Evolutionary conservation across 2,329 filamentous ascomycete species (phyloP).

Genomic region (Cytospora piceicola): DNA sequence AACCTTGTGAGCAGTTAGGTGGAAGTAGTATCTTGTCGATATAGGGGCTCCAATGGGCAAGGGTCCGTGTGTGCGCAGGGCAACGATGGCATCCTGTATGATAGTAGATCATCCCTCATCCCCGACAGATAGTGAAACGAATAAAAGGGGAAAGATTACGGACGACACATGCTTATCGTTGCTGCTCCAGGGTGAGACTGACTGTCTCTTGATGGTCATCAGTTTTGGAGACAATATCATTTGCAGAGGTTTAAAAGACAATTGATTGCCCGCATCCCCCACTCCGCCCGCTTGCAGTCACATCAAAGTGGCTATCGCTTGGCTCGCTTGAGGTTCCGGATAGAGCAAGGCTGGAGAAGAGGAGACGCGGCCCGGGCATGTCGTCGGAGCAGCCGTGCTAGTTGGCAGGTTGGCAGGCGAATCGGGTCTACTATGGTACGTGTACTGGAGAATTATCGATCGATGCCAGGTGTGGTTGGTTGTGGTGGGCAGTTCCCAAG

Average conservation of each 20-base stretch:
- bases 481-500: background rate
- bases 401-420: background rate
- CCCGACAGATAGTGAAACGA: slow-evolving; percentile 9
- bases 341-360: background rate
- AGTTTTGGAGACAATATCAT: background rate
- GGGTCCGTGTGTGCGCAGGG: slow-evolving; percentile 32
- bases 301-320: background rate
- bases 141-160: background rate
- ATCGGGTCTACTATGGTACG: too few species aligned
- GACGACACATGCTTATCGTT: background rate
- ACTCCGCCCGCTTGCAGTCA: background rate
- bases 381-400: background rate
- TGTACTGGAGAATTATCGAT: background rate
- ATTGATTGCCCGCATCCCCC: too few species aligned
- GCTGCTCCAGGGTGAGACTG: background rate
- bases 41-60: slow-evolving; percentile 31
- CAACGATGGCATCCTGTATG: slow-evolving; percentile 35
- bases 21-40: background rate
- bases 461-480: background rate
- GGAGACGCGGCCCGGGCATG: background rate
- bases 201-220: background rate
- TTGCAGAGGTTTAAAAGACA: background rate
- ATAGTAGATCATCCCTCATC: background rate
- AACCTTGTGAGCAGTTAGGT: slow-evolving; percentile 12
- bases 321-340: background rate